Base-by-base conservation (phyloP, 2,329 filamentous ascomycete genomes). In the Ophiocordyceps robertsii region DNA sequence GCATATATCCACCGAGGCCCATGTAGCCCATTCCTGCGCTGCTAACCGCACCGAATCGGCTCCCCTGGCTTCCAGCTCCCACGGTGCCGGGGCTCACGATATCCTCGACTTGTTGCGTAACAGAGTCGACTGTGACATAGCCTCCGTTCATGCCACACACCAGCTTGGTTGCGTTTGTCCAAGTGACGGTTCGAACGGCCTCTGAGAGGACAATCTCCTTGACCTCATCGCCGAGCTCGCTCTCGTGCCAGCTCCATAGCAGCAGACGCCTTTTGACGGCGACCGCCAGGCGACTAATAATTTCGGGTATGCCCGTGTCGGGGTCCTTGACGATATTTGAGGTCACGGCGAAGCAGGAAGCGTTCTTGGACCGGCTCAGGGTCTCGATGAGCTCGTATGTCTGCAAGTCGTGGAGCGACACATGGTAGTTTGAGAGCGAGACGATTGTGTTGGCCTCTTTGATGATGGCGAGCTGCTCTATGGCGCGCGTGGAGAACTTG, bases 211-310 rank as follows among this genome's bases (percentile, higher is more conserved):
- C 76, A 32, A 95, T 76, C 63, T 96, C 92, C 27, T 69, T 68
- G 0, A 82, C 77, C 30, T 92, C 79, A 4, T 75, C 70, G 39
- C 75, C 75, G 36, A 95, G 71, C 65, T 96, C 92, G 68, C 88
- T 92, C 59, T 95, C 89, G 53, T 92, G 84, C 92, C 93, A 98
- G 55, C 82, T 85, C 89, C 92, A 98, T 43, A 95, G 65, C 46
- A 96, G 61, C 41, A 98, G 70, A 54, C 85, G 84, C 55, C 92
- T 73, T 70, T 96, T 96, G 30, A 95, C 86, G 5, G 88, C 88
- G 11, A 98, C 90, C 7, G 88, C 92, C 41, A 98, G 68, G 32
- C 88, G 75, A 43, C 87, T 94, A 49, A 96, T 89, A 43, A 98
- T 93, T 51, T 90, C 86, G 1, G 88, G 89, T 40, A 98, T 89